Base-by-base conservation (phyloP, 2,329 filamentous ascomycete genomes). In the Leptographium procerum region DNA sequence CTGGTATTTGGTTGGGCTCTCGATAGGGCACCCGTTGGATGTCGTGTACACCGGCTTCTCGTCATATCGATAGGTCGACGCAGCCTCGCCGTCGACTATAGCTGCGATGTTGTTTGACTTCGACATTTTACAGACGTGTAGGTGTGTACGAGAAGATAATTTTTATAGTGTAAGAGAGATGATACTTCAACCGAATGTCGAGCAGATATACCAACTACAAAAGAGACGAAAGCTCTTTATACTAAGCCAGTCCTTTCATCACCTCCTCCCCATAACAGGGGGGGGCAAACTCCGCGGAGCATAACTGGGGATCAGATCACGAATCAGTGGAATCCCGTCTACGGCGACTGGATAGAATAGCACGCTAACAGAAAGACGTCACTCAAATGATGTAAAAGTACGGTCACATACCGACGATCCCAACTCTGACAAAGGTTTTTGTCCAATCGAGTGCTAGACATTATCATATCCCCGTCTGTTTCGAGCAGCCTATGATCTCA, bases 31-130 rank as follows among this genome's bases (percentile, higher is more conserved):
- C 65, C 81, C 81, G 73, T 81, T 83, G 67, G 80, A 83, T 34
- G 79, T 77, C 13, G 81, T 83, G 68, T 83, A 83, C 62, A 79
- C 72, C 53, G 80, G 80, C 65, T 75, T 77, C 69, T 84, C 79
- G 64, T 78, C 73, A 69, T 84, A 84, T 62, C 76, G 76, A 68
- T 73, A 76, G 63, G 75, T 77, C 57, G 74, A 74, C 8, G 71
- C 70, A 36, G 74, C 66, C 61, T 70, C n/a, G 40, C n/a, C 70
- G 68, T 76, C 68, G 65, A 69, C 71, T 74, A 78, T 77, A 57
- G 61, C 73, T 9, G 7, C 3, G 7, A 43, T 43, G n/a, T n/a
- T n/a, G n/a, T n/a, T n/a, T n/a, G n/a, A n/a, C n/a, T n/a, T n/a
- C n/a, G n/a, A n/a, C n/a, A n/a, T n/a, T n/a, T n/a, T n/a, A n/a